These are phyloP conservation scores for Cynara cardunculus DNA, from an alignment of 129 eudicot species.

Conservation along the genomic window DNA sequence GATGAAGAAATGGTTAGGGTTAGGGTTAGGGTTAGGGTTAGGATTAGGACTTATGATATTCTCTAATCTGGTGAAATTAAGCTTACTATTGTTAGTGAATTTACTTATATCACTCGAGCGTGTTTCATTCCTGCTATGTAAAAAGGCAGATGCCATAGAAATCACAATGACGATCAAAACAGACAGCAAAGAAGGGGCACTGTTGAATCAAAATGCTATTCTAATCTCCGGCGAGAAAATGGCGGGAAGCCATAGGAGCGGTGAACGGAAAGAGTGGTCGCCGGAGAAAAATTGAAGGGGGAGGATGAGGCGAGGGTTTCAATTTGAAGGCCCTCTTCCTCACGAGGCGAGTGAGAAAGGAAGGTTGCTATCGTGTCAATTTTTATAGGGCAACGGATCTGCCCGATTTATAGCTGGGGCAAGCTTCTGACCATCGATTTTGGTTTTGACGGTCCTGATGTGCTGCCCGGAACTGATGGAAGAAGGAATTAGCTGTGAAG, in stretches of 20 bases:
- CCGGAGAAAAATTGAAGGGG: background rate
- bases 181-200: background rate
- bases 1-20: constrained; percentile 7
- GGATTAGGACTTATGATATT: constrained; percentile 38
- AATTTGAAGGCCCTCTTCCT: constrained; percentile 17
- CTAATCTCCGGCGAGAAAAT: constrained; percentile 34
- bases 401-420: constrained; percentile 39
- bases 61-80: constrained; percentile 16
- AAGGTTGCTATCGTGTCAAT: constrained; percentile 2
- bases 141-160: constrained; percentile 51
- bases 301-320: constrained; percentile 3
- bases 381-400: constrained; percentile 40
- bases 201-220: background rate
- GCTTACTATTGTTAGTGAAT: constrained; percentile 8
- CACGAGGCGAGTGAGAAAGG: background rate
- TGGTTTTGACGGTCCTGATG: constrained; percentile 21
- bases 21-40: constrained; percentile 5
- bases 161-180: background rate
- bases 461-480: constrained; percentile 31
- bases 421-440: constrained; percentile 24
- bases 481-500: constrained; percentile 3
- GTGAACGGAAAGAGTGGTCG: background rate
- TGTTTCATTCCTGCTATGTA: constrained; percentile 28
- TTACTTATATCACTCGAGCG: constrained; percentile 20
- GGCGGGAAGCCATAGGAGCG: constrained; percentile 22